These are phyloP conservation scores for Aspergillus neoniger DNA, from an alignment of 2,329 filamentous ascomycete species.

Conservation along the genomic window DNA sequence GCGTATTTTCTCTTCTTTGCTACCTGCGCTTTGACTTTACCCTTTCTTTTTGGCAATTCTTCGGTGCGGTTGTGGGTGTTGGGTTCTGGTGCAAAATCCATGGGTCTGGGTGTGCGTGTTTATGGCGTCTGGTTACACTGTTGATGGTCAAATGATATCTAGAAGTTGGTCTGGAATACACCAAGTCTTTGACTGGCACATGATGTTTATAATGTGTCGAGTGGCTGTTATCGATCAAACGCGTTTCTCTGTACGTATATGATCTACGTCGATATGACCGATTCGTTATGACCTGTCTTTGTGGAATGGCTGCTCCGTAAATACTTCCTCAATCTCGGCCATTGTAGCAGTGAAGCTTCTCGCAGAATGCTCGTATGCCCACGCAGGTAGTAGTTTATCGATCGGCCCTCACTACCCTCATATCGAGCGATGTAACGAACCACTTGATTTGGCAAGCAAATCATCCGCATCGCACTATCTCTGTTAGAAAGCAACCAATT, in stretches of 20 bases:
- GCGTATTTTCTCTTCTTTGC: conserved; percentile 20
- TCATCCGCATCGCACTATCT: too few relatives aligned
- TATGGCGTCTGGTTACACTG: conserved; percentile 31
- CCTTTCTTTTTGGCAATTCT: conserved; percentile 17
- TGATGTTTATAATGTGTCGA: neutral
- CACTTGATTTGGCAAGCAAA: too few relatives aligned
- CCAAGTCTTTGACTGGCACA: conserved; percentile 16
- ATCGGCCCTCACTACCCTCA: too few relatives aligned
- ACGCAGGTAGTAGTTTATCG: too few relatives aligned
- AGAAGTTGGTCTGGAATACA: conserved; percentile 22
- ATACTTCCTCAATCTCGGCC: too few relatives aligned
- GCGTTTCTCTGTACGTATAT: conserved; percentile 25
- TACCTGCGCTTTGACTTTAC: conserved; percentile 13
- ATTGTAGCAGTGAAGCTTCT: too few relatives aligned
- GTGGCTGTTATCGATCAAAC: conserved; percentile 11
- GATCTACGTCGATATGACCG: conserved; percentile 29
- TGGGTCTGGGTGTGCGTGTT: conserved; percentile 25
- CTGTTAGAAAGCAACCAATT: too few relatives aligned
- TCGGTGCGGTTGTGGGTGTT: conserved; percentile 17
- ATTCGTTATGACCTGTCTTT: conserved; percentile 17
- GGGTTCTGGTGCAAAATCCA: conserved; percentile 25
- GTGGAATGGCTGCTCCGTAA: too few relatives aligned
- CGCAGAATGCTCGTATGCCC: too few relatives aligned
- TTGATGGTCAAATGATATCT: conserved; percentile 24
- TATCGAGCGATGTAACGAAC: too few relatives aligned